Conservation (phyloP, 768 basidiomycete species). For the Chalciporus sphaerocephalus region DNA sequence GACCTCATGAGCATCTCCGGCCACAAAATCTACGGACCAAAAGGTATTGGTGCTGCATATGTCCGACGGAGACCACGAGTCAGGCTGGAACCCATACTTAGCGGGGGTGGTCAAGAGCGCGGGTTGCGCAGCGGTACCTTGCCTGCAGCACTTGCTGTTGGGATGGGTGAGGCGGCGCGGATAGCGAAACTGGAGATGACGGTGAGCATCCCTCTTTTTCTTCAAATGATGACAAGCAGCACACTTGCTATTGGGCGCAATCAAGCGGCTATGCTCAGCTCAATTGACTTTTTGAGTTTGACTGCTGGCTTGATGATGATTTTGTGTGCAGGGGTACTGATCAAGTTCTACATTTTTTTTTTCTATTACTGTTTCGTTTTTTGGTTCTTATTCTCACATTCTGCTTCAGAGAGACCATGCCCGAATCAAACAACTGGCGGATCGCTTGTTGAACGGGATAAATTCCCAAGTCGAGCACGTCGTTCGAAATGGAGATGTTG, state of each 20-base stretch:
- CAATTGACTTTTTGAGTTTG: conserved; percentile 3
- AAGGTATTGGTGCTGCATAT: conserved; percentile 92
- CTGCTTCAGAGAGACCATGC: conserved; percentile 69
- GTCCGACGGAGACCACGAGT: conserved; percentile 91
- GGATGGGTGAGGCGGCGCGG: conserved; percentile 91
- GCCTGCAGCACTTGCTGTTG: conserved; percentile 82
- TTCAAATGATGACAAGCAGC: conserved; percentile 46
- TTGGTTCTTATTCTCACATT: conserved; percentile 6
- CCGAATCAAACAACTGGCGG: conserved; percentile 67
- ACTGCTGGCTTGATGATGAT: conserved; percentile 59
- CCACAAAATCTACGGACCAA: conserved; percentile 98
- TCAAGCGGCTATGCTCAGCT: conserved; percentile 39
- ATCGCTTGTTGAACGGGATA: conserved; percentile 78
- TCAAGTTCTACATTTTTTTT: background rate
- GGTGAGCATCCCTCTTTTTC: conserved; percentile 50
- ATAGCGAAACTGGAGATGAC: conserved; percentile 90
- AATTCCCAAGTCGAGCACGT: conserved; percentile 84
- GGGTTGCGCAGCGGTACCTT: conserved; percentile 94
- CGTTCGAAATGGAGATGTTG: conserved; percentile 86
- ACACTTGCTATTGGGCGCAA: conserved; percentile 35
- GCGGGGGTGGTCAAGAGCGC: conserved; percentile 95
- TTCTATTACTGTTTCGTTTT: background rate
- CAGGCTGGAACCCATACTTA: conserved; percentile 89
- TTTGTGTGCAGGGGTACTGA: conserved; percentile 96
- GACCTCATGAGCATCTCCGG: conserved; percentile 96